These are phyloP conservation scores for Hypoxylon sp. DNA, from an alignment of 2,329 filamentous ascomycete species.

Conservation along the genomic window DNA sequence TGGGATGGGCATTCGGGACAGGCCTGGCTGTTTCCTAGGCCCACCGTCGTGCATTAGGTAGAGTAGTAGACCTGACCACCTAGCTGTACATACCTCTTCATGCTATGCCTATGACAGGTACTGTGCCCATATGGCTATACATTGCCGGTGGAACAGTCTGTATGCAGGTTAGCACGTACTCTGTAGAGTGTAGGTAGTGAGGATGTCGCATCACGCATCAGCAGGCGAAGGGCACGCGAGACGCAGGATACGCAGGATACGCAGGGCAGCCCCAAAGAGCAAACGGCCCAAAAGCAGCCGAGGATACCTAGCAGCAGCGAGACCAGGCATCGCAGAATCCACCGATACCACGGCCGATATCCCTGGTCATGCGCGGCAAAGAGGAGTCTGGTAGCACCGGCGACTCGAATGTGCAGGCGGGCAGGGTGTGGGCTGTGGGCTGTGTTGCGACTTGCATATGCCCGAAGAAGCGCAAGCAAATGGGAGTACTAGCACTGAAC, in stretches of 20 bases:
- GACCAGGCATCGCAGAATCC: conserved; percentile 43
- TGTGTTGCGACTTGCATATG: conserved; percentile 52
- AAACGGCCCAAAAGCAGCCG: conserved; percentile 5
- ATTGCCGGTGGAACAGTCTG: not conserved
- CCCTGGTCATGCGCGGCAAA: conserved; percentile 47
- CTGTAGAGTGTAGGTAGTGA: not conserved
- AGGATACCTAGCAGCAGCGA: too few species aligned
- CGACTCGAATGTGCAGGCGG: conserved; percentile 29
- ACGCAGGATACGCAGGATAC: not conserved
- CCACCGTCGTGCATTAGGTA: conserved; percentile 45
- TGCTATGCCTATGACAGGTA: not conserved
- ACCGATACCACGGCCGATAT: conserved; percentile 42
- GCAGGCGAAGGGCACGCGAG: conserved; percentile 30
- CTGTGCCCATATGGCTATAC: not conserved
- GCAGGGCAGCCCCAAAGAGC: conserved; percentile 6
- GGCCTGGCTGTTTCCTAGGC: conserved; percentile 34
- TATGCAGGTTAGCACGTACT: conserved; percentile 1
- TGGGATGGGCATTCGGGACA: conserved; percentile 30
- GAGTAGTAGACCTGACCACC: conserved; percentile 31
- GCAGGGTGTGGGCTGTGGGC: conserved; percentile 40
- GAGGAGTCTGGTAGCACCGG: conserved; percentile 37
- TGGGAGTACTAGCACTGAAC: conserved; percentile 45
- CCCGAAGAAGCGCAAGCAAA: conserved; percentile 44
- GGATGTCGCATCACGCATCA: conserved; percentile 29
- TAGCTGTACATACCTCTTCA: not conserved